Base-by-base conservation (phyloP, 2,329 filamentous ascomycete genomes). In the Delphinella strobiligena region DNA sequence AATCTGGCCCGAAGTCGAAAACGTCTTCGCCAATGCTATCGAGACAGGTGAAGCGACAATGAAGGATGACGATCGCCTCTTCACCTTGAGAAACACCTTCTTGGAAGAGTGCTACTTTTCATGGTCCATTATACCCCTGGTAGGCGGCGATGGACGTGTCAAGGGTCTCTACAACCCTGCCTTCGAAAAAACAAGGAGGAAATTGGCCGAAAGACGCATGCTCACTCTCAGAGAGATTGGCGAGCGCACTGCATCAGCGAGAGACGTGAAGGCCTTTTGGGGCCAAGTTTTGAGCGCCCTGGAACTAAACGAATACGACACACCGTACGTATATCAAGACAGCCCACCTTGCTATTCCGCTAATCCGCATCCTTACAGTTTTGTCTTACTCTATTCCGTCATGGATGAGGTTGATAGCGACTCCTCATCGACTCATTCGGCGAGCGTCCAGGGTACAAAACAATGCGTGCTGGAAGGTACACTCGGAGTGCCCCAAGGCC, bases 61-160 rank as follows among this genome's bases (percentile, higher is more conserved):
- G 80, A 89, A 87, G 56, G 78, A 88, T 47, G 84, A 91, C 50
- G 82, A 89, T 46, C 76, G 75, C 41, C 64, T 89, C 1, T 86
- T 87, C 51, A 71, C 91, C 22, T 67, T 71, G 34, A 74, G 84
- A 5, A 74, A 75, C 46, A 74, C 77, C 1, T 85, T 74, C 45
- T 60, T 85, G 1, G 82, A 93, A 57, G 84, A 91, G 54, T 78
- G 81, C 0, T 89, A 83, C 54, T 89, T 89, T 55, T 83, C 80
- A 10, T 89, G 82, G 82, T 82, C 78, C 1, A 77, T 89, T 31
- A 80, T 89, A 18, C 84, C 84, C 0, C 68, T 89, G 45, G 73
- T 89, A 1, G 83, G 82, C 3, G 68, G 71, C 30, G 79, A 87
- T 43, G 84, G 84, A 2, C 39, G 42, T 15, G 46, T 48, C 12